These are phyloP conservation scores for Annulohypoxylon moriforme DNA, from an alignment of 495 filamentous ascomycete genomes.

Conservation along the genomic window DNA sequence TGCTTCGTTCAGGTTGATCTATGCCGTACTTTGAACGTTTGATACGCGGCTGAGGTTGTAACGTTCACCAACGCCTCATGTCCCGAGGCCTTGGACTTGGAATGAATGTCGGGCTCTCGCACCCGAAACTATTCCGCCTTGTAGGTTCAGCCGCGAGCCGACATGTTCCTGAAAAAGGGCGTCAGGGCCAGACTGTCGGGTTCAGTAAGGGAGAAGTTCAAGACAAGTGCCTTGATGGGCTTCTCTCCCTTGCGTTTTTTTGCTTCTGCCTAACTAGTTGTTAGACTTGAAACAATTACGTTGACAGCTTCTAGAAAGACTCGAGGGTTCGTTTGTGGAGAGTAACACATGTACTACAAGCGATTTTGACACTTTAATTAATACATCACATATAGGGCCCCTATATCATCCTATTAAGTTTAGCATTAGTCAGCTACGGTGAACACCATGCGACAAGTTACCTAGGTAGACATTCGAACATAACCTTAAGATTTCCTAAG, in stretches of 20 bases:
- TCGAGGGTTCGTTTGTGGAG: not conserved
- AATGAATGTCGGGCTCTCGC: conserved; percentile 3
- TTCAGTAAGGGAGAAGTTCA: conserved; percentile 18
- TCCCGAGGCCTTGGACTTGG: conserved; percentile 32
- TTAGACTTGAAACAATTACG: not conserved
- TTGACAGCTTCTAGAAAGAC: not conserved
- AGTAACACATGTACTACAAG: not conserved
- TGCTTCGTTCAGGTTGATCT: not conserved
- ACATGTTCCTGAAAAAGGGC: conserved; percentile 4
- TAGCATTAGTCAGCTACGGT: not conserved
- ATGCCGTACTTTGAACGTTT: conserved; percentile 1
- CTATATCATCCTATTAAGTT: not conserved
- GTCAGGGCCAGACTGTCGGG: conserved; percentile 21
- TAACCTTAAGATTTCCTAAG: not conserved
- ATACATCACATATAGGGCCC: not conserved
- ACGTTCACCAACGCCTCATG: not conserved
- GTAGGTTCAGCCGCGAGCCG: conserved; percentile 7
- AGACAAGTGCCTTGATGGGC: not conserved
- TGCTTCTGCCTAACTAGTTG: not conserved
- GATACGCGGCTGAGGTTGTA: conserved; percentile 1
- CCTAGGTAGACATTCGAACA: not conserved
- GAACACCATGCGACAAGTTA: not conserved
- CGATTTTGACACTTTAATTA: not conserved
- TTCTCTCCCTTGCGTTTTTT: conserved; percentile 18
- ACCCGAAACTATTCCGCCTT: not conserved